Evolutionary conservation across 805 yeast genomes (phyloP), one percentile per base, ranked within the genome.

Genomic region (Pichia sporocuriosa): DNA sequence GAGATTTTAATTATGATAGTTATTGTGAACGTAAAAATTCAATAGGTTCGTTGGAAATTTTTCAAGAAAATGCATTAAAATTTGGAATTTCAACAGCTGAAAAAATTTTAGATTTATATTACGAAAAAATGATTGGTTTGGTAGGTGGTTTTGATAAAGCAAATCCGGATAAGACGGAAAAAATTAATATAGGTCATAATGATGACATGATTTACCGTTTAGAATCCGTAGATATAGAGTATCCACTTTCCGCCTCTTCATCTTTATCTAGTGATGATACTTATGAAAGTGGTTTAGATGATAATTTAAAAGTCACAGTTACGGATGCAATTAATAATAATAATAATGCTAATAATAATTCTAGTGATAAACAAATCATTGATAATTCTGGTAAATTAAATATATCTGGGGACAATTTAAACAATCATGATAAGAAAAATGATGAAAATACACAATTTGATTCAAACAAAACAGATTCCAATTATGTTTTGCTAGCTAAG

Each of bases 101-200:
- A 4, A 70, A 68, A 40, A 67, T 74, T 8, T 48, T 77, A 30
- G 69, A 70, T 36, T 51, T 68, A 35, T 75, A 75, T 45, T 77
- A 75, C 44, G 59, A 57, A 27, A 68, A 70, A 46, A 73, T 76
- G 69, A 63, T 75, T 10, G 62, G 62, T 20, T 48, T 76, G 17
- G 75, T 75, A 4, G 82, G 82, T 2, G 58, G 53, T 6, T 23
- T 37, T 27, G 36, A 25, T 24, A 12, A 7, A n/a, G n/a, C n/a
- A n/a, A n/a, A n/a, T 4, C 15, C 26, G 19, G 33, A 40, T 26
- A 12, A 6, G 6, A 12, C 29, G 12, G 30, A 28, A 11, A 31
- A 26, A 3, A 55, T 59, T 10, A 46, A 46, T 3, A 49, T 62
- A 21, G 70, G 67, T 20, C 56, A 20, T 29, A 59, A 51, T 37